These are phyloP conservation scores for Leccinum subgranulosum DNA, from an alignment of 768 basidiomycete genomes.

Conservation along the genomic window DNA sequence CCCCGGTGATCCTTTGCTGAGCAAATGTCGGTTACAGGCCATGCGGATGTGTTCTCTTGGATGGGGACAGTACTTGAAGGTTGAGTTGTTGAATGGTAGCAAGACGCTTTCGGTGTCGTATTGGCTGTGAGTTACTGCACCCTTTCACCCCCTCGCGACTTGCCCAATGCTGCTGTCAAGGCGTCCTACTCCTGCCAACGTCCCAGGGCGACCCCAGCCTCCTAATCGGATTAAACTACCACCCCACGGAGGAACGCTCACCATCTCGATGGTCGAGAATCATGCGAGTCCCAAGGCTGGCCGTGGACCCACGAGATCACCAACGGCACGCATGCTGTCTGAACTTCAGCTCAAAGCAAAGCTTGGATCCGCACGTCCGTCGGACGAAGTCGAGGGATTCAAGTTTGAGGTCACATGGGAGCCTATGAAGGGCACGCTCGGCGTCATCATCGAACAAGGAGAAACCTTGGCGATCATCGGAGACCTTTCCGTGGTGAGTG, in stretches of 20 bases:
- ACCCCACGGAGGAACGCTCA: slow-evolving; percentile 66
- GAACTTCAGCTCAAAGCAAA: slow-evolving; percentile 65
- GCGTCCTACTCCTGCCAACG: slow-evolving; percentile 36
- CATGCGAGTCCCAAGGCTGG: slow-evolving; percentile 37
- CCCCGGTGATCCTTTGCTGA: not conserved
- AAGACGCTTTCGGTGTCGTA: slow-evolving; percentile 75
- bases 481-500: slow-evolving; percentile 56
- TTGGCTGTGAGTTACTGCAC: slow-evolving; percentile 66
- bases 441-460: slow-evolving; percentile 50
- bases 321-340: slow-evolving; percentile 52
- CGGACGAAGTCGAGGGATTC: slow-evolving; percentile 73
- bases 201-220: slow-evolving; percentile 29
- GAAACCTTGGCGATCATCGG: slow-evolving; percentile 42
- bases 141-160: not conserved
- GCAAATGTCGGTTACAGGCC: slow-evolving; percentile 39
- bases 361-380: slow-evolving; percentile 50
- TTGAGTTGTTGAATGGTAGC: slow-evolving; percentile 66
- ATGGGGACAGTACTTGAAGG: slow-evolving; percentile 75
- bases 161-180: slow-evolving; percentile 22
- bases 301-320: slow-evolving; percentile 49
- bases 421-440: slow-evolving; percentile 64
- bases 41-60: slow-evolving; percentile 77
- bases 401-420: slow-evolving; percentile 77
- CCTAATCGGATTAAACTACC: slow-evolving; percentile 45
- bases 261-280: slow-evolving; percentile 63